Evolutionary conservation across 305 asterid species (phyloP).

Genomic region (Caryopteris hybrid): DNA sequence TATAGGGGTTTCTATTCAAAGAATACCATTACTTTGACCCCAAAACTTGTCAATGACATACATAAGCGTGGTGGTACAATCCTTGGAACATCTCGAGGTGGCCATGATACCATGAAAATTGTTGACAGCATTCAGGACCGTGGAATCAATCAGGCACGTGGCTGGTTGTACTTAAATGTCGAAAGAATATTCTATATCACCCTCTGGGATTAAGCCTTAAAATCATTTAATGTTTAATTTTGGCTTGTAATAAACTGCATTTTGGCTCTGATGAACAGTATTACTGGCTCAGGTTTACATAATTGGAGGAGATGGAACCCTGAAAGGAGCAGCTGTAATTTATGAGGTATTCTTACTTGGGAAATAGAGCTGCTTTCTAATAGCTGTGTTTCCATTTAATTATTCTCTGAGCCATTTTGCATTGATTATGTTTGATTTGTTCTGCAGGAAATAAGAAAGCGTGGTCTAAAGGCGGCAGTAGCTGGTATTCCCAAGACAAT

Average conservation of each 20-base stretch:
- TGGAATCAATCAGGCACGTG: constrained; percentile 88
- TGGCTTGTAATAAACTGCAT: constrained; percentile 22
- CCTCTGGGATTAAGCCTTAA: constrained; percentile 13
- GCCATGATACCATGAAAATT: constrained; percentile 87
- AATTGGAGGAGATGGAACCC: constrained; percentile 99
- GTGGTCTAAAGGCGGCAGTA: constrained; percentile 48
- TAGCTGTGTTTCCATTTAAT: not conserved
- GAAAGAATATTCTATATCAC: constrained; percentile 1
- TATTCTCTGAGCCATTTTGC: not conserved
- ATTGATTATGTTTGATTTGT: constrained; percentile 6
- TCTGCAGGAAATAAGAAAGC: constrained; percentile 50
- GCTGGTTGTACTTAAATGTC: not conserved
- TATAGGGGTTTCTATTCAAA: constrained; percentile 87
- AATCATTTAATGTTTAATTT: not conserved
- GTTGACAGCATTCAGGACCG: constrained; percentile 99
- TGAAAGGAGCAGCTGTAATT: constrained; percentile 81
- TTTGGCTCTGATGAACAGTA: constrained; percentile 33
- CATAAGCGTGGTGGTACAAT: constrained; percentile 99
- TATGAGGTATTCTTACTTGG: constrained; percentile 57
- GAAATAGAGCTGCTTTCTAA: constrained; percentile 3
- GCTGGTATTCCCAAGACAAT: constrained; percentile 76
- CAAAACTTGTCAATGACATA: constrained; percentile 80
- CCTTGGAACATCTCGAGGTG: constrained; percentile 97
- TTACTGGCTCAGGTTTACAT: constrained; percentile 72
- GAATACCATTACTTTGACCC: constrained; percentile 74